Evolutionary conservation across 306 rosid genomes (phyloP).

Genomic region (Quercus gilva): DNA sequence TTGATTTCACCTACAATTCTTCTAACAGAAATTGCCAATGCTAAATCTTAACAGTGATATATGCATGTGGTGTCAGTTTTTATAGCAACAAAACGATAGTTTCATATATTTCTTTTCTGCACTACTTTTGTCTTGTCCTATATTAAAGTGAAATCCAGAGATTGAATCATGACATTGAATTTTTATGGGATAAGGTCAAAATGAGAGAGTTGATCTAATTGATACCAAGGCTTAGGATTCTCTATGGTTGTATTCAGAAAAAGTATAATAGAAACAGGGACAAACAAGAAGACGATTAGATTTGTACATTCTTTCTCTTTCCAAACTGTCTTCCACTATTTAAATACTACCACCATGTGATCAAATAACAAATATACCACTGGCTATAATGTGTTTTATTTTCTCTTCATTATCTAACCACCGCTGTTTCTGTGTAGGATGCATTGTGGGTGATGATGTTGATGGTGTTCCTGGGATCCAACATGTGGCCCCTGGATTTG

Average conservation of each 20-base stretch:
- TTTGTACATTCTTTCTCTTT: background rate
- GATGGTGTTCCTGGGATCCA: constrained; percentile 99
- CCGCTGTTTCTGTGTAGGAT: constrained; percentile 46
- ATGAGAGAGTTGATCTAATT: background rate
- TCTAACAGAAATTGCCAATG: no score
- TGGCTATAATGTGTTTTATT: background rate
- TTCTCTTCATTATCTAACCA: constrained; percentile 9
- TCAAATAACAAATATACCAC: background rate
- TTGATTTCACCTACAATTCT: no score
- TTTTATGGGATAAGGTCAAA: no score
- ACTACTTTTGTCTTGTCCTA: no score
- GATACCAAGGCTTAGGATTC: background rate
- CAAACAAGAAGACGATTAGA: background rate
- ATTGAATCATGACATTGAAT: no score
- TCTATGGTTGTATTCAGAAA: background rate
- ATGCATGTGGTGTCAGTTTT: background rate
- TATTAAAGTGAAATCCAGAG: no score
- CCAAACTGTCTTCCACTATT: background rate
- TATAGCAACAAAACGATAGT: background rate
- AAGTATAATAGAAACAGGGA: background rate
- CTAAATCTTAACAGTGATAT: background rate
- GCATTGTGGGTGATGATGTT: constrained; percentile 80
- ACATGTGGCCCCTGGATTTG: constrained; percentile 80
- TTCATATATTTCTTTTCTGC: no score
- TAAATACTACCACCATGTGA: background rate